Percentiles rank a stretch among this genome's conserved stretches.
These are phyloP conservation scores for Epichloe uncinata DNA, from an alignment of 2,329 filamentous ascomycete species.

Conservation along the genomic window DNA sequence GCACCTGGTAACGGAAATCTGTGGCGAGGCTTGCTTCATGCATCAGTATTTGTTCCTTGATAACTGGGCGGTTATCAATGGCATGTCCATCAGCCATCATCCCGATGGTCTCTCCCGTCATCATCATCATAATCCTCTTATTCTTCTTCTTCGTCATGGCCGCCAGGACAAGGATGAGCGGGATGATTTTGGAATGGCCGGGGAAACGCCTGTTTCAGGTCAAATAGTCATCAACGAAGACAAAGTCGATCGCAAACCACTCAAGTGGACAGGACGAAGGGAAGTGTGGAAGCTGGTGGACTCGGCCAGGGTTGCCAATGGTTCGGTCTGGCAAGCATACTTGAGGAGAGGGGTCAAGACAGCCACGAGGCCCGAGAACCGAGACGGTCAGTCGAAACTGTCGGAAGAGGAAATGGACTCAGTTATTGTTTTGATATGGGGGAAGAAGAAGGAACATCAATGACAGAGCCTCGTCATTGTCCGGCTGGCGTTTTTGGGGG, in stretches of 20 bases:
- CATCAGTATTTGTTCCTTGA: constrained; percentile 32
- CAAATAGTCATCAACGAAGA: constrained; percentile 21
- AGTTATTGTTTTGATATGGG: constrained; percentile 29
- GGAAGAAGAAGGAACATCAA: constrained; percentile 4
- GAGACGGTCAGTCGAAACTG: neutral
- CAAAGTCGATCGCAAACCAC: constrained; percentile 15
- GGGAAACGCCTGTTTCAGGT: constrained; percentile 11
- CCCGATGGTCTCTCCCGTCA: constrained; percentile 19
- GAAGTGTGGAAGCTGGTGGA: constrained; percentile 30
- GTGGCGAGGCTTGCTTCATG: constrained; percentile 33
- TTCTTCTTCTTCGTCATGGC: neutral
- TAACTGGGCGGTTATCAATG: constrained; percentile 35
- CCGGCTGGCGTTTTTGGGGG: neutral
- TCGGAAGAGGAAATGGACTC: constrained; percentile 21
- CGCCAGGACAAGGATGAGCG: neutral
- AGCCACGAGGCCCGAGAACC: constrained; percentile 7
- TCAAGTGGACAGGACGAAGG: constrained; percentile 23
- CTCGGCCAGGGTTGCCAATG: constrained; percentile 19
- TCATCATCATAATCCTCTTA: neutral
- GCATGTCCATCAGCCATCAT: constrained; percentile 31
- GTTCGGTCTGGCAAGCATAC: constrained; percentile 34
- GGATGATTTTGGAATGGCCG: constrained; percentile 1
- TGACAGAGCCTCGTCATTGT: no score
- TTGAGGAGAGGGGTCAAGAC: constrained; percentile 19
- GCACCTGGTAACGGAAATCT: constrained; percentile 27